Conservation (phyloP, 2,329 filamentous ascomycete species). For the Apiospora rasikravindrae region DNA sequence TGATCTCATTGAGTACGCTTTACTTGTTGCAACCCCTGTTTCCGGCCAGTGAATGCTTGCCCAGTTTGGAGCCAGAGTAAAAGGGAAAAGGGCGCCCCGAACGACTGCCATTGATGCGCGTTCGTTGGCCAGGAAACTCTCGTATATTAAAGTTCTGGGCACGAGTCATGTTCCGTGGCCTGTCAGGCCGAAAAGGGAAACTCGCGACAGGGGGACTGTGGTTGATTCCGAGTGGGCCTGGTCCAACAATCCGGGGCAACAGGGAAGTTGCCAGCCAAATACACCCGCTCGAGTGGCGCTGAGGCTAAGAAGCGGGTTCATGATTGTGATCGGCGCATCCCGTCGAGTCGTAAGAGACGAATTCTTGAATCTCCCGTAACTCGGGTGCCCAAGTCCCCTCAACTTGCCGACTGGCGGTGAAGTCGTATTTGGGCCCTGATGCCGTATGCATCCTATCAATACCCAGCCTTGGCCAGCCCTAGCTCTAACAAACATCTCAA, state of each 20-base stretch:
- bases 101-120: not conserved
- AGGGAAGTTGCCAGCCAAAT: not conserved
- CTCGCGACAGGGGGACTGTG: not conserved
- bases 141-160: not conserved
- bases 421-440: not conserved
- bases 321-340: not conserved
- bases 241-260: conserved; percentile 2
- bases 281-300: not conserved
- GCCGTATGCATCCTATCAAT: not conserved
- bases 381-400: not conserved
- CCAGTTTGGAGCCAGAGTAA: too few relatives aligned
- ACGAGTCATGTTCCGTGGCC: not conserved
- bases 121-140: not conserved
- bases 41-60: not conserved
- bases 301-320: not conserved
- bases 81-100: too few relatives aligned
- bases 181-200: not conserved
- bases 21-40: not conserved
- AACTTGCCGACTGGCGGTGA: not conserved
- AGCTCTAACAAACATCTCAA: not conserved
- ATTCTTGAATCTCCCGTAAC: not conserved
- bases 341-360: not conserved
- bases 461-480: not conserved
- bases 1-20: not conserved
- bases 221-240: not conserved